Percentiles rank a stretch among this genome's conserved stretches.
phyloP scores from a whole-genome alignment of 2,329 filamentous ascomycete species.

The Chalaropsis thielavioides region DNA sequence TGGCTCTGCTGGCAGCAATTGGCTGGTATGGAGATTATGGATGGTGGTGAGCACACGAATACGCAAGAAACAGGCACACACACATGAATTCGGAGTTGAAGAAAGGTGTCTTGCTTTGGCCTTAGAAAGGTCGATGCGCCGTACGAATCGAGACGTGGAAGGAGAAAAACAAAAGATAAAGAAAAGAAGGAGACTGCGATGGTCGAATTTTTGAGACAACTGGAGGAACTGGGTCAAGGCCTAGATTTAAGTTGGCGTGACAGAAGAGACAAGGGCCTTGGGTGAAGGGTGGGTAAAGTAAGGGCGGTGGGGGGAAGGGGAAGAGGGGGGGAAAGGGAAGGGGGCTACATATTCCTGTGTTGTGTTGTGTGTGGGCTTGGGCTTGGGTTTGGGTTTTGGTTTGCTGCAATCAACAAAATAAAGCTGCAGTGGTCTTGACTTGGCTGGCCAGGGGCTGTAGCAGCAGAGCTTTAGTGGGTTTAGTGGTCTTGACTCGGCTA shows the following conservation, averaged over 20 bases:
- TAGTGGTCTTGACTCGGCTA: too few species aligned
- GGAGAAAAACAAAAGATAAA: neutral
- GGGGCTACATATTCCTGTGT: neutral
- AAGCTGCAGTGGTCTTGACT: too few species aligned
- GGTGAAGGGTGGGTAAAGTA: neutral
- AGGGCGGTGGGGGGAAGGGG: neutral
- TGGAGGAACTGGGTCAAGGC: neutral
- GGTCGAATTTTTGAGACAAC: neutral
- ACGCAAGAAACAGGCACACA: neutral
- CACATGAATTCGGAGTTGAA: neutral
- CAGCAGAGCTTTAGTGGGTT: too few species aligned
- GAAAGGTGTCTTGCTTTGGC: neutral
- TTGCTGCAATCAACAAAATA: too few species aligned
- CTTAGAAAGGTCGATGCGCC: conserved; percentile 1
- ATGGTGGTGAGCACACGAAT: neutral
- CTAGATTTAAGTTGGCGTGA: conserved; percentile 8
- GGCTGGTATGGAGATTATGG: neutral
- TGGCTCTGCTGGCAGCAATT: neutral
- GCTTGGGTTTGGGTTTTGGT: too few species aligned
- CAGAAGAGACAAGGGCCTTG: neutral
- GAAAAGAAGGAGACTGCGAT: neutral
- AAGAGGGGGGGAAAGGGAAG: neutral
- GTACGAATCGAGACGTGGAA: neutral
- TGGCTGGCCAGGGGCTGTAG: too few species aligned
- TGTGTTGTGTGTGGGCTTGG: too few species aligned